Percentiles rank a stretch among this genome's conserved stretches.
Conservation (phyloP, 2,329 filamentous ascomycete species). For the Diaporthe sp. region DNA sequence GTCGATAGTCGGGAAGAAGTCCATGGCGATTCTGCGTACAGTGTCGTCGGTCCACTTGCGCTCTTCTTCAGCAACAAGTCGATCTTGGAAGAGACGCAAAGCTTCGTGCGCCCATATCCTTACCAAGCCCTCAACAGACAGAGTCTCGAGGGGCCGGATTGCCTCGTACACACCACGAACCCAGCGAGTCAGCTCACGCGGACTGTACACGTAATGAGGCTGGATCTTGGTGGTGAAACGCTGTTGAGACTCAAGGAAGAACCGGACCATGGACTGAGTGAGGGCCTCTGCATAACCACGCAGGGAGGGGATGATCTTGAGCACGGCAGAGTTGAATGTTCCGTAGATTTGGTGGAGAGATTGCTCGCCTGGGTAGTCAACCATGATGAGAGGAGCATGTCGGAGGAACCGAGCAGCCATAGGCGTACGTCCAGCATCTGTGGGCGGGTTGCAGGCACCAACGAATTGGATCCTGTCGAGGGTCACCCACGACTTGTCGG, state of each 20-base stretch:
- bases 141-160: constrained; percentile 88
- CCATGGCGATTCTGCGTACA: constrained; percentile 86
- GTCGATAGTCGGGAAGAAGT: constrained; percentile 96
- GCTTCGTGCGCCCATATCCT: constrained; percentile 99
- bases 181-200: constrained; percentile 97
- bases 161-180: constrained; percentile 98
- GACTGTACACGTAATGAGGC: constrained; percentile 99
- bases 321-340: constrained; percentile 94
- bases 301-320: constrained; percentile 96
- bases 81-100: constrained; percentile 94
- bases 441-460: constrained; percentile 97
- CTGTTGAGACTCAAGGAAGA: constrained; percentile 95
- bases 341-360: constrained; percentile 98
- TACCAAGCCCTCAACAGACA: constrained; percentile 91
- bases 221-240: constrained; percentile 97
- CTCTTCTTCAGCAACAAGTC: constrained; percentile 94
- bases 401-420: constrained; percentile 94
- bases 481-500: constrained; percentile 97
- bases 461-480: constrained; percentile 99
- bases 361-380: constrained; percentile 96
- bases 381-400: constrained; percentile 99
- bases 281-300: constrained; percentile 94
- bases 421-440: constrained; percentile 94
- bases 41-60: constrained; percentile 94
- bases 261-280: constrained; percentile 96